Evolutionary conservation across 2,329 filamentous ascomycete genomes (phyloP), one percentile per base, ranked within the genome.

Genomic region (Talaromyces atroroseus): DNA sequence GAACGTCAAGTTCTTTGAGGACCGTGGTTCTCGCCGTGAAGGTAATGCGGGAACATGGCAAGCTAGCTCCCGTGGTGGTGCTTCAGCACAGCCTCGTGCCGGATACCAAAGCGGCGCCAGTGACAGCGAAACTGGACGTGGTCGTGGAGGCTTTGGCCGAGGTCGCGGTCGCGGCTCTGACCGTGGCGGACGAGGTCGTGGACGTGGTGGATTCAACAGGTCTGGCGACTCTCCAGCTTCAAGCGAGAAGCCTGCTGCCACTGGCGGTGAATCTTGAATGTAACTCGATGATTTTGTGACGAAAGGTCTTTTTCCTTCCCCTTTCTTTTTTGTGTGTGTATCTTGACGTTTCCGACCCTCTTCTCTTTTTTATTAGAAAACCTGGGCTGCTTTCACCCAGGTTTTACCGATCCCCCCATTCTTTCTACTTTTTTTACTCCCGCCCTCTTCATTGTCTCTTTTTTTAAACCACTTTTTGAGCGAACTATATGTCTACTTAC

Each of bases 41-140:
- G 55, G 57, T 63, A 74, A 71, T 58, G 80, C 80, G 26, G 82
- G 81, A 26, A 79, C 74, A 48, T 85, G 82, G 82, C 77, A 80
- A 63, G 66, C 67, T 49, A 76, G 74, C 66, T 82, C 70, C 63
- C 84, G 88, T 49, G 85, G 85, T 52, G 85, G 85, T 54, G 83
- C 84, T 36, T 86, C 79, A 53, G 83, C 84, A 49, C 76, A 77
- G 26, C 78, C 79, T 61, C 82, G 82, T 57, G 88, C 87, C 64
- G 90, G 90, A 58, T 96, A 96, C 76, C 86, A 90, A 64, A 95
- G 90, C 67, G 89, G 88, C 55, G 90, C 89, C 58, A 92, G 86
- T 59, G 85, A 87, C 68, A 89, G 87, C 63, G 89, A 91, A 66
- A 78, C 80, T 67, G 76, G 77, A 55, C 75, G 82, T 18, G 76